These are phyloP conservation scores for Tausonia pullulans DNA, from an alignment of 1,284 basidiomycete species.

Conservation along the genomic window DNA sequence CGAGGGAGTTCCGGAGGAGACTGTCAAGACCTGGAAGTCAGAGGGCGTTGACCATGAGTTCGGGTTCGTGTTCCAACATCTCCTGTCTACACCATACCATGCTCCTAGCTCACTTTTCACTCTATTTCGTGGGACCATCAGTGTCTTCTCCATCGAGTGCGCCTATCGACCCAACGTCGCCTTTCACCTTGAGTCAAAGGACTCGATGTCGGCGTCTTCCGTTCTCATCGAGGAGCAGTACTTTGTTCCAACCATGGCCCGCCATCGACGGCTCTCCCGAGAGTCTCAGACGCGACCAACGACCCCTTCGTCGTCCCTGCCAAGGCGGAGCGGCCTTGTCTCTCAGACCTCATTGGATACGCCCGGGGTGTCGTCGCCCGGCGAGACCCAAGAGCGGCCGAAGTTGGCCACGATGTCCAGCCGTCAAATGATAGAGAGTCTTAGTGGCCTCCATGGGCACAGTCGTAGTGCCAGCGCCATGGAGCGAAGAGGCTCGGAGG, in stretches of 20 bases:
- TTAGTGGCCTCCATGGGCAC: background rate
- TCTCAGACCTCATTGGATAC: too few species aligned
- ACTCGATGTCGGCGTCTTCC: slow-evolving; percentile 1
- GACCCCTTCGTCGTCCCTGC: background rate
- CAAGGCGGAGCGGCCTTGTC: background rate
- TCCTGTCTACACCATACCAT: background rate
- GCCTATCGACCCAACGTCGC: slow-evolving; percentile 6
- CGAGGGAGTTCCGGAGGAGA: slow-evolving; percentile 2
- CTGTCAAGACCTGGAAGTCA: slow-evolving; percentile 3
- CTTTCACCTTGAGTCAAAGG: slow-evolving; percentile 10
- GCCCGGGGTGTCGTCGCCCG: too few species aligned
- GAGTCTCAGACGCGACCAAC: background rate
- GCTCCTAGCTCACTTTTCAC: background rate
- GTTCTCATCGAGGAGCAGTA: slow-evolving; percentile 6
- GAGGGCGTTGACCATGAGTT: slow-evolving; percentile 8
- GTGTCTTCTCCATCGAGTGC: background rate
- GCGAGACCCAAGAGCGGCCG: background rate
- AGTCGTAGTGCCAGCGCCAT: background rate
- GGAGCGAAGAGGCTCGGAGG: background rate
- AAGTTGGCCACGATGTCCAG: slow-evolving; percentile 8
- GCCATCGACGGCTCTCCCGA: background rate
- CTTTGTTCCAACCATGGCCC: slow-evolving; percentile 11
- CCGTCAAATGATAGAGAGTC: slow-evolving; percentile 7
- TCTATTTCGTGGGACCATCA: background rate
- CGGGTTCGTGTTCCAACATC: slow-evolving; percentile 6